Evolutionary conservation across 2,329 filamentous ascomycete genomes (phyloP), one percentile per base, ranked within the genome.

Genomic region (Leptoxyphium fumago): DNA sequence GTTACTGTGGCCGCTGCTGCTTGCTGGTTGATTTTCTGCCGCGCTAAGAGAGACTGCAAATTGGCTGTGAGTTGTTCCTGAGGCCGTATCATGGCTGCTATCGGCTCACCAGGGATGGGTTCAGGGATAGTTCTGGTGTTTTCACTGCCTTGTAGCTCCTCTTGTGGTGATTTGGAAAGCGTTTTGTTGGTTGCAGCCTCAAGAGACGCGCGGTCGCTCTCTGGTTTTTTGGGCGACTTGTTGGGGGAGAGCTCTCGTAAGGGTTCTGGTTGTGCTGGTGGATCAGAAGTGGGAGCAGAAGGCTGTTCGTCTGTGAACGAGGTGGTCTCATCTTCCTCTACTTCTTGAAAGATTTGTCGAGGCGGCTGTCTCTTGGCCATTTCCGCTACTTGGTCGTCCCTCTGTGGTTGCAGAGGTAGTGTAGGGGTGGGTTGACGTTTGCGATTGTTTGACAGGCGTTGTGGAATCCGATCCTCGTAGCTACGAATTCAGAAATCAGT

Each of bases 161-260:
- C n/a, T 38, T 32, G 28, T 34, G 14, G 26, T 10, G 21, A 32
- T 15, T 34, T 10, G 10, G 14, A 30, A 10, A 17, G 14, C 14
- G 26, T 5, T 18, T 34, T 14, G 2, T 40, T 40, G 15, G 30
- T 32, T n/a, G 15, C 15, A 9, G 38, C 39, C 15, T 14, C 43
- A 18, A 34, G 38, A 10, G 28, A 14, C 45, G 48, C 38, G 17
- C 5, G 40, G 41, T 49, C 46, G 28, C 30, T 43, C 46, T 46
- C 17, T 45, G 44, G 36, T 43, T 29, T 38, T 41, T 17, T 50
- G 41, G 48, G 49, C 41, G 52, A 50, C 21, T 44, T 40, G 38
- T 61, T 61, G 7, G 54, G 50, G n/a, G 55, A 55, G 14, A 60
- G 46, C 21, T 53, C 53, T 41, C 50, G 52, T 39, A 61, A 40